These are phyloP conservation scores for Leccinum subspadiceum DNA, from an alignment of 1,284 basidiomycete species.

Conservation along the genomic window DNA sequence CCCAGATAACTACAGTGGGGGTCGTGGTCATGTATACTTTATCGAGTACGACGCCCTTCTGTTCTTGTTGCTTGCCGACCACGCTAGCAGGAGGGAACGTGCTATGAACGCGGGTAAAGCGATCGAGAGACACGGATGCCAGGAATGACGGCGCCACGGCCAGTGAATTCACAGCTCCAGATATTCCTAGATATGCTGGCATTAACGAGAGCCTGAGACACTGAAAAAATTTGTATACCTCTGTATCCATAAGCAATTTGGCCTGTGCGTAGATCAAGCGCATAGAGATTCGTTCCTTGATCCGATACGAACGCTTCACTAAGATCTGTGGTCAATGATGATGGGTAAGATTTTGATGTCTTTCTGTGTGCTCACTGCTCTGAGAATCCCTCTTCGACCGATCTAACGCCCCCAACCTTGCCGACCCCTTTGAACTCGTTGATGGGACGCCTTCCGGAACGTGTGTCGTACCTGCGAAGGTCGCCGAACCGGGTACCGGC, in stretches of 20 bases:
- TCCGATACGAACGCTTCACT: conserved; percentile 82
- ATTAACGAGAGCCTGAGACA: conserved; percentile 5
- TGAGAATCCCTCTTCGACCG: conserved; percentile 56
- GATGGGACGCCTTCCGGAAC: conserved; percentile 68
- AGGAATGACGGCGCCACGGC: conserved; percentile 52
- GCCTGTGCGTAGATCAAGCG: conserved; percentile 77
- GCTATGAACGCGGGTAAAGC: conserved; percentile 73
- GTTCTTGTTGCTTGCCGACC: conserved; percentile 52
- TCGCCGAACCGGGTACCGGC: conserved; percentile 79
- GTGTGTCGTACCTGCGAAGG: conserved; percentile 79
- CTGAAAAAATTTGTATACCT: conserved; percentile 41
- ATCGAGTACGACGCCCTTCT: conserved; percentile 65
- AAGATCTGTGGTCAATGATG: background rate
- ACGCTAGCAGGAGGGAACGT: conserved; percentile 54
- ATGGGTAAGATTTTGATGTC: background rate
- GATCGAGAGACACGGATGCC: conserved; percentile 63
- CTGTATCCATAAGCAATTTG: conserved; percentile 70
- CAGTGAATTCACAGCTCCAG: conserved; percentile 66
- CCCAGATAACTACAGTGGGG: conserved; percentile 64
- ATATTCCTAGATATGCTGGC: conserved; percentile 47
- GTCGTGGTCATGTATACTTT: conserved; percentile 67
- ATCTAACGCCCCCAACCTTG: conserved; percentile 66
- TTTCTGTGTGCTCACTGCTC: conserved; percentile 60
- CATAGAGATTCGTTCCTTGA: conserved; percentile 63
- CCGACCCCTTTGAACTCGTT: conserved; percentile 63